phyloP scores from a whole-genome alignment of 768 basidiomycete genomes.

The Hygrophorus russula region DNA sequence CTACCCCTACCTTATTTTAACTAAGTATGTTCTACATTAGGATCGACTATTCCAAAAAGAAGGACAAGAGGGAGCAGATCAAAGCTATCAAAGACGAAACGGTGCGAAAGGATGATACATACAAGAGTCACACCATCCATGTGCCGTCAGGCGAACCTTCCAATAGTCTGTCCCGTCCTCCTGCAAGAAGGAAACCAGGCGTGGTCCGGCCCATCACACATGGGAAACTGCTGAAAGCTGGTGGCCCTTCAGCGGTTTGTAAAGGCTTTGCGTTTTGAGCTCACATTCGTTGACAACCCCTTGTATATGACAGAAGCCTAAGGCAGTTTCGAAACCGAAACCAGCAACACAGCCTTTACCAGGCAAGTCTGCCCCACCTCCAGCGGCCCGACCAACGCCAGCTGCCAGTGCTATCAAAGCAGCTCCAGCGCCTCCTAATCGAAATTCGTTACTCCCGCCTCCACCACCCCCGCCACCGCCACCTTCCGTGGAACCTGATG shows the following conservation, averaged over 20 bases:
- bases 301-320: constrained; percentile 32
- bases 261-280: background rate
- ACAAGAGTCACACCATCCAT: constrained; percentile 88
- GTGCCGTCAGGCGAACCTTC: constrained; percentile 85
- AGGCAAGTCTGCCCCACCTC: constrained; percentile 36
- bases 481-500: constrained; percentile 50
- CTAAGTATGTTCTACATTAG: constrained; percentile 26
- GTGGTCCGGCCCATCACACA: constrained; percentile 74
- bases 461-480: constrained; percentile 31
- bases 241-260: constrained; percentile 57
- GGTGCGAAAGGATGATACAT: constrained; percentile 63
- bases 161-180: constrained; percentile 69
- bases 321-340: constrained; percentile 37
- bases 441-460: constrained; percentile 27
- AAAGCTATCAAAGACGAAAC: constrained; percentile 87
- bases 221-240: constrained; percentile 68
- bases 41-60: constrained; percentile 91
- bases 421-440: constrained; percentile 26
- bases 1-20: background rate
- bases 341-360: constrained; percentile 59
- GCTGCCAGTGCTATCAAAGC: constrained; percentile 14
- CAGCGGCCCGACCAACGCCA: constrained; percentile 22
- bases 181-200: constrained; percentile 83
- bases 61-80: constrained; percentile 84
- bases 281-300: background rate